Evolutionary conservation across 371 early-diverging fungal genomes (phyloP), one percentile per base, ranked within the genome.

Genomic region (Conidiobolus incongruus): DNA sequence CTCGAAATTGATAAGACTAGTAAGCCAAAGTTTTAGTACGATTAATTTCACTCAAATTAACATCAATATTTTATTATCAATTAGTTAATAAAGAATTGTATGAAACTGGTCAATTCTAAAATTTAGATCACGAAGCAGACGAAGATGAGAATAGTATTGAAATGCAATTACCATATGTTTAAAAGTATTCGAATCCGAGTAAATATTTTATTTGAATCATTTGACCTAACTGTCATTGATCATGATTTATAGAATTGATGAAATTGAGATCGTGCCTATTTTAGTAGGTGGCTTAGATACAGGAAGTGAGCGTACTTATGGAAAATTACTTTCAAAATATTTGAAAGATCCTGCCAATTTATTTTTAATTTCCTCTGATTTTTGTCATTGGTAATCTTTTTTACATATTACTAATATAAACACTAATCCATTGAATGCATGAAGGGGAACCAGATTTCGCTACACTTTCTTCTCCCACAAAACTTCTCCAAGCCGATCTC

Each of bases 121-220:
- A 47, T 35, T 77, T 90, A 82, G 51, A 47, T 15, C 41, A 52
- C 16, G 42, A 47, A 11, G 66, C 62, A 1, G 95, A 95, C 47
- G 84, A 91, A 54, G 75, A 80, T 28, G 95, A 95, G 48, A 93
- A 95, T 52, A 86, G 87, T 51, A 70, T 95, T 48, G 95, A 91
- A 55, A 82, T 95, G 90, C 92, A 92, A 49, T 53, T 90, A 33
- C 95, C 95, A 2, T 90, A 70, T 57, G 60, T 78, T 0, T 70
- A 71, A 58, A 77, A 80, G 49, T 74, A 17, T 77, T 91, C 61
- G 65, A 68, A 51, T 46, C 13, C n/a, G 15, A 61, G 81, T 73
- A 60, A 54, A 48, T 30, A 5, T 29, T 35, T 21, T 17, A 24
- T 10, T 29, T 10, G 19, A 38, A 15, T 28, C 23, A 26, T 24